These are phyloP conservation scores for Boechera stricta DNA, from an alignment of 345 rosid genomes.

Conservation along the genomic window DNA sequence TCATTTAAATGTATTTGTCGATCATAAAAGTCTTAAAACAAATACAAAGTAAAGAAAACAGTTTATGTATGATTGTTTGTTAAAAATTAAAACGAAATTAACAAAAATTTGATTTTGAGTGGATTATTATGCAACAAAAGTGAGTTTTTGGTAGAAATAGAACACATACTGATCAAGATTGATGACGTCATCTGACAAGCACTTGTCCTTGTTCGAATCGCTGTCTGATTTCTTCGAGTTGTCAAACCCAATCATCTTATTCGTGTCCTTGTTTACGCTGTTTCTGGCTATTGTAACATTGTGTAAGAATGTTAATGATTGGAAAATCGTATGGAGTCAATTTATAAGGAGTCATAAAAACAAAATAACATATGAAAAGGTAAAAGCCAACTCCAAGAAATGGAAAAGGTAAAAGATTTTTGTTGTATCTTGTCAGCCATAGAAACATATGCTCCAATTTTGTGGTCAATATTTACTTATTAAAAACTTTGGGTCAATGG, in stretches of 20 bases:
- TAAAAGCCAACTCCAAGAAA: neutral
- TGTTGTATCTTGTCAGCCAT: neutral
- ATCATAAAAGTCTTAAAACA: neutral
- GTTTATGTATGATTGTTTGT: neutral
- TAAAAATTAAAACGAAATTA: neutral
- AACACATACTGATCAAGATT: slow-evolving; percentile 42
- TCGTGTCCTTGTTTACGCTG: neutral
- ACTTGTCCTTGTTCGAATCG: slow-evolving; percentile 23
- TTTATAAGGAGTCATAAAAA: slow-evolving; percentile 14
- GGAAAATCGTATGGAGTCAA: neutral
- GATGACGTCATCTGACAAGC: slow-evolving; percentile 36
- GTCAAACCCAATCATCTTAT: slow-evolving; percentile 25
- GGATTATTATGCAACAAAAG: neutral
- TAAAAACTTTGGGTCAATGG: slow-evolving; percentile 11
- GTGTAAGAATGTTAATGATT: slow-evolving; percentile 3
- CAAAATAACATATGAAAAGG: neutral
- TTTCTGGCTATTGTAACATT: slow-evolving; percentile 7
- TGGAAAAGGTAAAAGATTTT: neutral
- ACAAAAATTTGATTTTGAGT: neutral
- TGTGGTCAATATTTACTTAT: neutral
- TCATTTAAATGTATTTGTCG: neutral
- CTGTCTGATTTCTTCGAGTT: slow-evolving; percentile 20
- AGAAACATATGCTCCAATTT: neutral
- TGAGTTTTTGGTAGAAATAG: neutral
- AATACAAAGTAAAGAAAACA: neutral